These are phyloP conservation scores for Cladorrhinum sp. DNA, from an alignment of 2,329 filamentous ascomycete species.

Conservation along the genomic window DNA sequence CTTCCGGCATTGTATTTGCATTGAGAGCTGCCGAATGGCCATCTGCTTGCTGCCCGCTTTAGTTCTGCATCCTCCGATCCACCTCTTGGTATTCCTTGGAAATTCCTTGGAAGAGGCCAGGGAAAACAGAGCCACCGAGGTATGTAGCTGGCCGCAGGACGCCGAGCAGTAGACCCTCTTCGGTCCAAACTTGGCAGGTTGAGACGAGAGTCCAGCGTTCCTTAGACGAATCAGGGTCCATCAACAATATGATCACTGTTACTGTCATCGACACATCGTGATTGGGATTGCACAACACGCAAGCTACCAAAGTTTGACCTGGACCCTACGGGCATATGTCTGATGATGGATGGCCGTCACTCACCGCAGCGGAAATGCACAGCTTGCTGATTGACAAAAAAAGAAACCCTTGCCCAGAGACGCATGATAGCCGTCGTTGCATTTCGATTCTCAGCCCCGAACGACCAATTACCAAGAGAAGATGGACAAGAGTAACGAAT, in stretches of 20 bases:
- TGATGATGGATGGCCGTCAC: not conserved
- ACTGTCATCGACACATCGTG: not conserved
- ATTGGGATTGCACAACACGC: not conserved
- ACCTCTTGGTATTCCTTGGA: not conserved
- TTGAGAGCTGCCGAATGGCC: too few species aligned
- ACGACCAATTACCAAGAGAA: too few species aligned
- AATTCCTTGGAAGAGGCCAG: not conserved
- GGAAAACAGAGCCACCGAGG: too few species aligned
- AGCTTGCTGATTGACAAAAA: not conserved
- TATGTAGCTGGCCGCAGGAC: not conserved
- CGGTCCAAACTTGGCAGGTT: not conserved
- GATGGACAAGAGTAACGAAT: too few species aligned
- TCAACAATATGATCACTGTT: not conserved
- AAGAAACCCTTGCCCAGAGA: not conserved
- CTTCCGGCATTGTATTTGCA: too few species aligned
- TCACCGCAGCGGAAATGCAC: not conserved
- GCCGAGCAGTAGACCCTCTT: not conserved
- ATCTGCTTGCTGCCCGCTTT: not conserved
- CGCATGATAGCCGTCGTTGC: not conserved
- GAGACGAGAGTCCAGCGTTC: not conserved
- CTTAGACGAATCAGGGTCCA: not conserved
- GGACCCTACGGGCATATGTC: conserved; percentile 9
- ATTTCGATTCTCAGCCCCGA: too few species aligned
- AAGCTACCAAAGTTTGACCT: not conserved
- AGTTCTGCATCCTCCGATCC: not conserved